Base-by-base conservation (phyloP, 495 filamentous ascomycete species). In the Aspergillus saccharolyticus region DNA sequence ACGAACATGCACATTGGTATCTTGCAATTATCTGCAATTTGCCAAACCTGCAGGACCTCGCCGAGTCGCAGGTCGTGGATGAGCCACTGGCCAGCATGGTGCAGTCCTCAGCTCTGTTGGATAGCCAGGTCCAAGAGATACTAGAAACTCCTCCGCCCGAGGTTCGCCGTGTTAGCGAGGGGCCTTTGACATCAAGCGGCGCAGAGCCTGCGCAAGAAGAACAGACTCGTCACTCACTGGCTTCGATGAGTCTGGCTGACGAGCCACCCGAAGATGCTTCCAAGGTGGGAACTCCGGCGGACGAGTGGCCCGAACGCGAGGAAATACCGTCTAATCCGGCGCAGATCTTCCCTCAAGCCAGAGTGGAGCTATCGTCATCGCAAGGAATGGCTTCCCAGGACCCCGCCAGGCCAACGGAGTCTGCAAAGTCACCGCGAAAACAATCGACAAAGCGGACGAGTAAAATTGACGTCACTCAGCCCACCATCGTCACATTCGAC, bases 21-120 rank as follows among this genome's bases (percentile, higher is more conserved):
- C 74, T 97, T 64, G 94, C 91, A 14, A 91, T 98, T 55, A 96
- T 97, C 30, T 96, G 90, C 83, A 96, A 97, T 64, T 79, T 93
- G 3, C 86, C 57, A 73, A 80, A 54, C 61, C 81, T 73, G 52
- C 66, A 66, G 61, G 76, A 66, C 59, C 70, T 66, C 24, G 59
- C 63, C 14, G 64, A 65, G 25, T 59, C 48, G 19, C 54, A 68
- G 28, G 61, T 65, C 28, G 9, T 42, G n/a, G 52, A 50, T 44
- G 28, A 58, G 7, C 20, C 53, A 17, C 16, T 48, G 12, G 14
- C 45, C 19, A 50, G 28, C 7, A 48, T 55, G 16, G 61, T 63
- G 28, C 56, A 61, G 42, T n/a, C 47, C n/a, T 55, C 64, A 8
- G 53, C 48, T 49, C 56, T 53, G 28, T 52, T 58, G 12, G 55